phyloP scores from a whole-genome alignment of 1,139 yeast genomes.

The Lipomyces yarrowii region DNA sequence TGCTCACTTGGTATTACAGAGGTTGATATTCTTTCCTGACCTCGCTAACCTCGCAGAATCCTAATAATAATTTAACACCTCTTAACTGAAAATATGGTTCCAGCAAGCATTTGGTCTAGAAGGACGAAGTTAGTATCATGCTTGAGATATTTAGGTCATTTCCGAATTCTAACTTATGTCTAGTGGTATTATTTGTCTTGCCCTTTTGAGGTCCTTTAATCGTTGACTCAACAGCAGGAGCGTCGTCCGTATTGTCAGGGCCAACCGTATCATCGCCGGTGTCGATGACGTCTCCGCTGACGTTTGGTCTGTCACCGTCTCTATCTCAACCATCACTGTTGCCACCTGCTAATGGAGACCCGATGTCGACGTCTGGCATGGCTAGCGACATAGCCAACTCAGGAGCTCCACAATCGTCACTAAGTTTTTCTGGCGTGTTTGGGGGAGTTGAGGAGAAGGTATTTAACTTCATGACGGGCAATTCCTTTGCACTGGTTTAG shows the following conservation, averaged over 20 bases:
- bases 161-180: not conserved
- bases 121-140: conserved; percentile 11
- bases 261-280: conserved; percentile 4
- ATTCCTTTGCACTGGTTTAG: not conserved
- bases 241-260: not conserved
- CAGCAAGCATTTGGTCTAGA: conserved; percentile 5
- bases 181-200: not conserved
- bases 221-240: not conserved
- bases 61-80: not conserved
- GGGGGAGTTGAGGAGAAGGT: conserved; percentile 1
- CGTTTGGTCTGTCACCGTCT: not conserved
- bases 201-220: not conserved
- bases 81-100: conserved; percentile 4
- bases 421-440: not conserved
- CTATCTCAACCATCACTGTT: not conserved
- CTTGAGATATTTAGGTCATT: not conserved
- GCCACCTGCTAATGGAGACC: not conserved
- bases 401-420: conserved; percentile 2
- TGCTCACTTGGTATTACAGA: not conserved
- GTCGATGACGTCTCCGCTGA: not conserved
- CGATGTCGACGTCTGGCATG: not conserved
- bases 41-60: not conserved
- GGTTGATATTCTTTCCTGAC: not conserved
- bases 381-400: not conserved
- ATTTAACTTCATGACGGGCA: not conserved